These are phyloP conservation scores for Vitis hybrid DNA, from an alignment of 177 flowering plant genomes.

Conservation along the genomic window DNA sequence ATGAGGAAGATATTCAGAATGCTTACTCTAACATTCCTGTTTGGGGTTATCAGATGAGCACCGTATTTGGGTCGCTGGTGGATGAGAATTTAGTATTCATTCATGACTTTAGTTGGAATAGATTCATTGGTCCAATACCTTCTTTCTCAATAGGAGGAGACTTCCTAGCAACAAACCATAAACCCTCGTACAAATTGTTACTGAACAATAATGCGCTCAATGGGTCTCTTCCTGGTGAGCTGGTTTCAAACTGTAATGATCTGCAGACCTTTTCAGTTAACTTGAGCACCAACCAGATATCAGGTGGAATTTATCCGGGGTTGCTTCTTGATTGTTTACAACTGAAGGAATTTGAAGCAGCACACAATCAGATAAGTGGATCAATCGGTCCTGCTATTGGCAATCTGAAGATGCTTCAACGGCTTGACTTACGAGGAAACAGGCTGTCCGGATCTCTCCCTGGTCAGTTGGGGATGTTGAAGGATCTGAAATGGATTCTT, in stretches of 20 bases:
- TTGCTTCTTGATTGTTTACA: slow-evolving; percentile 35
- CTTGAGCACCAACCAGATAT: slow-evolving; percentile 49
- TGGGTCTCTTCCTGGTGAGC: slow-evolving; percentile 40
- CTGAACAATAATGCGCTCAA: slow-evolving; percentile 50
- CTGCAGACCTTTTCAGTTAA: slow-evolving; percentile 43
- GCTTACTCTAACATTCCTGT: slow-evolving; percentile 17
- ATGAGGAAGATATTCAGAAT: slow-evolving; percentile 22
- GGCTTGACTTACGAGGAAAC: slow-evolving; percentile 55
- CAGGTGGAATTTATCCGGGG: slow-evolving; percentile 30
- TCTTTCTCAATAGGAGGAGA: slow-evolving; percentile 38
- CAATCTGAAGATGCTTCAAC: slow-evolving; percentile 36
- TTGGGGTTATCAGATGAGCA: slow-evolving; percentile 23
- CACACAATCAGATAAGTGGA: slow-evolving; percentile 57
- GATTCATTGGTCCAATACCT: slow-evolving; percentile 44
- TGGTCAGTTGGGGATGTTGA: slow-evolving; percentile 37
- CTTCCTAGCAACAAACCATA: slow-evolving; percentile 13
- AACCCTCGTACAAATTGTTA: slow-evolving; percentile 34
- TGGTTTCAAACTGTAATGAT: slow-evolving; percentile 37
- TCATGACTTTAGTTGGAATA: slow-evolving; percentile 72
- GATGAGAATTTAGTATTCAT: slow-evolving; percentile 17
- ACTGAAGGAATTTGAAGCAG: slow-evolving; percentile 50
- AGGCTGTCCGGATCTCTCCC: slow-evolving; percentile 53
- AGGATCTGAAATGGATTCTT: slow-evolving; percentile 37
- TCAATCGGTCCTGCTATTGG: slow-evolving; percentile 38
- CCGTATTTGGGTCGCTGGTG: background rate